Conservation (phyloP, 805 yeast species). For the Kuraishia piskuri region DNA sequence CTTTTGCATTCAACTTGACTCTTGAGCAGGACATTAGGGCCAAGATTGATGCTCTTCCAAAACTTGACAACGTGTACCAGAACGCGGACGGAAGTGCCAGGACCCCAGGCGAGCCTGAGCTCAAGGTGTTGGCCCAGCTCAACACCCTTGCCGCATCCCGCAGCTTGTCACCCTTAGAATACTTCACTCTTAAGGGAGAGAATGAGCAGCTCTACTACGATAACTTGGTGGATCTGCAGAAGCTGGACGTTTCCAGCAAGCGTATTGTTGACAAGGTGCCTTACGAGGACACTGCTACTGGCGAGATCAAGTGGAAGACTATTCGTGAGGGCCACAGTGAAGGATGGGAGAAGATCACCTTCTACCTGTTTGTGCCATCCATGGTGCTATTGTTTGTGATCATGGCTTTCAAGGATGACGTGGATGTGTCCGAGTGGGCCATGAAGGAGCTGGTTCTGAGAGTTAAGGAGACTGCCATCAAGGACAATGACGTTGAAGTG, state of each 20-base stretch:
- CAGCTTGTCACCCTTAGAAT: constrained; percentile 40
- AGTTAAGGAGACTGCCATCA: constrained; percentile 57
- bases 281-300: constrained; percentile 68
- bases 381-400: constrained; percentile 47
- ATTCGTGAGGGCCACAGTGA: constrained; percentile 65
- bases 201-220: constrained; percentile 42
- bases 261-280: constrained; percentile 78
- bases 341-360: constrained; percentile 78
- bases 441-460: constrained; percentile 72
- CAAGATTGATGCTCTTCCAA: constrained; percentile 53
- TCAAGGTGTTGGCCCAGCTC: constrained; percentile 64
- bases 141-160: constrained; percentile 51
- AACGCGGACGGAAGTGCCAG: constrained; percentile 72
- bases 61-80: constrained; percentile 57
- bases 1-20: constrained; percentile 26
- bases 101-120: constrained; percentile 60
- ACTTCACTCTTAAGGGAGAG: constrained; percentile 40
- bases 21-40: constrained; percentile 56
- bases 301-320: constrained; percentile 71
- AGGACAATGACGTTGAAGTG: constrained; percentile 46
- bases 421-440: constrained; percentile 66
- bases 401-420: constrained; percentile 40
- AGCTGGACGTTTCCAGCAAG: constrained; percentile 49
- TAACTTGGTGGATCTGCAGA: constrained; percentile 53
- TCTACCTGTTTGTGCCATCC: constrained; percentile 66